Conservation (phyloP, 1,284 basidiomycete species). For the Tremellales sp. region DNA sequence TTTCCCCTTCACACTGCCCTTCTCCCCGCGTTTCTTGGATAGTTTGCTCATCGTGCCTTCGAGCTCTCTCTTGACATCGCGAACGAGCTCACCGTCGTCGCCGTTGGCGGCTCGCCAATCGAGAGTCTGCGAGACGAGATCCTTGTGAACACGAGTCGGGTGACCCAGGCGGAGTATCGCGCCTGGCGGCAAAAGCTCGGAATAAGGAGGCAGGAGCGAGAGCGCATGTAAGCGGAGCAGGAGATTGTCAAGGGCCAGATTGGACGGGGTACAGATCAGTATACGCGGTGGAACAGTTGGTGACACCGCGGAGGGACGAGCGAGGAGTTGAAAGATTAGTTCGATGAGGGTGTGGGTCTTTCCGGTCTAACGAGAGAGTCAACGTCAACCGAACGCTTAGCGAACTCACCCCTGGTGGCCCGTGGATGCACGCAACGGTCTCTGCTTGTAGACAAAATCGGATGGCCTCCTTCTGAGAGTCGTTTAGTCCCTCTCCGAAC, state of each 20-base stretch:
- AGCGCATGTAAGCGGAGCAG: slow-evolving; percentile 63
- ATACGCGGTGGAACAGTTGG: slow-evolving; percentile 50
- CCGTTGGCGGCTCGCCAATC: slow-evolving; percentile 78
- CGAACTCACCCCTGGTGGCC: slow-evolving; percentile 72
- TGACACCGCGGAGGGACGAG: slow-evolving; percentile 22
- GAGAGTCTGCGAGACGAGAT: slow-evolving; percentile 72
- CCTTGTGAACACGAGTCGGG: slow-evolving; percentile 84
- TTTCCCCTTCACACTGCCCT: slow-evolving; percentile 56
- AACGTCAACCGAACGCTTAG: slow-evolving; percentile 2
- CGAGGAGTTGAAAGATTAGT: slow-evolving; percentile 76
- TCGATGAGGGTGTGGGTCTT: slow-evolving; percentile 92
- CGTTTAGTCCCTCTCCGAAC: slow-evolving; percentile 73
- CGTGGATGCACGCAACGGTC: slow-evolving; percentile 90
- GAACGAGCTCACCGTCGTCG: slow-evolving; percentile 72
- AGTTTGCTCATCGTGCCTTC: slow-evolving; percentile 64
- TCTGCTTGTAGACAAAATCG: slow-evolving; percentile 46
- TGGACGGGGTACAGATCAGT: slow-evolving; percentile 52
- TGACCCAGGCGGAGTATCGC: slow-evolving; percentile 78
- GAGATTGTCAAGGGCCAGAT: slow-evolving; percentile 65
- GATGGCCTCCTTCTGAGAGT: slow-evolving; percentile 73
- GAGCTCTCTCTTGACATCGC: slow-evolving; percentile 80
- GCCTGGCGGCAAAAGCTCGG: slow-evolving; percentile 38
- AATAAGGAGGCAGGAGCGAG: slow-evolving; percentile 23
- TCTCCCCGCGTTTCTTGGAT: slow-evolving; percentile 70
- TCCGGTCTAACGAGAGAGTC: slow-evolving; percentile 55